phyloP scores from a whole-genome alignment of 1,284 basidiomycete genomes.

The Cutaneotrichosporon dermatis region DNA sequence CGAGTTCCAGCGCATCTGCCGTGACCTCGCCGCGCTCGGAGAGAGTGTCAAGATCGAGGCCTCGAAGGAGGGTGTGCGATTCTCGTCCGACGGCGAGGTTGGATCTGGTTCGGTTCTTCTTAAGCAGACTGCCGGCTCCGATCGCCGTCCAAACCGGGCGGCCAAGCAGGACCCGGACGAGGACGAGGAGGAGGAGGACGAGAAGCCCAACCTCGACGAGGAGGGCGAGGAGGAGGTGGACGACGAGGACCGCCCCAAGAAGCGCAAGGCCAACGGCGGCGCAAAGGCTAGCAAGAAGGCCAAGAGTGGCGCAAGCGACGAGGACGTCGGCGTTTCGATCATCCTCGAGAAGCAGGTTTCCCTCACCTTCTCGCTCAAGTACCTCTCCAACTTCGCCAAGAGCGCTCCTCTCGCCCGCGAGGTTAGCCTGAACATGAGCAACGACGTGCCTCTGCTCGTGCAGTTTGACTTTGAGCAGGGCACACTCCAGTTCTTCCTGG shows the following conservation, averaged over 20 bases:
- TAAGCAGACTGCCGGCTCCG: slow-evolving; percentile 60
- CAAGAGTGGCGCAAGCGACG: slow-evolving; percentile 53
- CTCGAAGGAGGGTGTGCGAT: slow-evolving; percentile 93
- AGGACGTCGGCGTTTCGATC: slow-evolving; percentile 62
- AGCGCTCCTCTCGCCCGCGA: slow-evolving; percentile 69
- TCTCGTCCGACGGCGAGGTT: slow-evolving; percentile 87
- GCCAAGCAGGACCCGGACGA: slow-evolving; percentile 55
- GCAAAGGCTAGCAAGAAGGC: slow-evolving; percentile 57
- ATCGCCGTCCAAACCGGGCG: slow-evolving; percentile 37
- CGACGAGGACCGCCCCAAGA: slow-evolving; percentile 45
- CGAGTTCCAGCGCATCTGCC: slow-evolving; percentile 89
- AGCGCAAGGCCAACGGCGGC: slow-evolving; percentile 45
- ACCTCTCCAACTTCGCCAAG: slow-evolving; percentile 96
- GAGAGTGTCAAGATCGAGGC: slow-evolving; percentile 96
- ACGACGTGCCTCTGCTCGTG: slow-evolving; percentile 84
- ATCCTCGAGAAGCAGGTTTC: slow-evolving; percentile 87
- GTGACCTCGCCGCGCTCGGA: slow-evolving; percentile 86
- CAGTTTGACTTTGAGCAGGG: slow-evolving; percentile 51
- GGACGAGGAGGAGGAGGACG: slow-evolving; percentile 52
- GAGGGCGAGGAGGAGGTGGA: slow-evolving; percentile 51
- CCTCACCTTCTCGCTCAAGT: slow-evolving; percentile 94
- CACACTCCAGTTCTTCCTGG: slow-evolving; percentile 47
- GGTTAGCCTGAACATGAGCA: slow-evolving; percentile 80
- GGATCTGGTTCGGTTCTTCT: slow-evolving; percentile 86
- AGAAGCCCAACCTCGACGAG: slow-evolving; percentile 51